These are phyloP conservation scores for Fusarium temperatum DNA, from an alignment of 2,329 filamentous ascomycete genomes.

Conservation along the genomic window DNA sequence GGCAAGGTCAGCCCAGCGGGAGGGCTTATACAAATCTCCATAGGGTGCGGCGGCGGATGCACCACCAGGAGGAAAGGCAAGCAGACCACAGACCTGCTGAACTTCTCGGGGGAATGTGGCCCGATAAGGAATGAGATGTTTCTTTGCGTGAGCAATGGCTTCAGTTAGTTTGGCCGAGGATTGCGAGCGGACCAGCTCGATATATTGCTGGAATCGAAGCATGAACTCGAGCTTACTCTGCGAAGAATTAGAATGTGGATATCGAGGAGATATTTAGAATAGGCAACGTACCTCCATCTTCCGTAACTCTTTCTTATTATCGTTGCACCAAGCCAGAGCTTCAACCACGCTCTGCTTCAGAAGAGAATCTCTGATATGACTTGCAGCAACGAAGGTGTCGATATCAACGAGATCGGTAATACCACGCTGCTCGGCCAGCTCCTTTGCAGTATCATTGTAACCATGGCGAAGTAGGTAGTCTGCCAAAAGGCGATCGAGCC, in stretches of 20 bases:
- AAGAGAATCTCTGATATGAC: constrained; percentile 78
- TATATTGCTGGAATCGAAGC: constrained; percentile 92
- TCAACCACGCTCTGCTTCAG: constrained; percentile 76
- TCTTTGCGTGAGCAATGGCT: constrained; percentile 83
- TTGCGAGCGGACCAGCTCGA: constrained; percentile 82
- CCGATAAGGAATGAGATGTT: constrained; percentile 77
- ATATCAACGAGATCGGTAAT: constrained; percentile 88
- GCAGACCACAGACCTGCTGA: constrained; percentile 77
- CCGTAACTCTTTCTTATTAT: constrained; percentile 91
- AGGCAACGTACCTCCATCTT: constrained; percentile 75
- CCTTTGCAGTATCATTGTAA: constrained; percentile 78
- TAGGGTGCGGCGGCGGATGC: constrained; percentile 55
- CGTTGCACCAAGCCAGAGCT: constrained; percentile 87
- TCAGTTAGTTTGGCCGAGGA: constrained; percentile 73
- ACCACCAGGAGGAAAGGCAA: constrained; percentile 72
- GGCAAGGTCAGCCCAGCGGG: constrained; percentile 80
- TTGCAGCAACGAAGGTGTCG: constrained; percentile 85
- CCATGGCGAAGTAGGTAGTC: constrained; percentile 90
- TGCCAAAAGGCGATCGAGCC: constrained; percentile 86
- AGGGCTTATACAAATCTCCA: constrained; percentile 72
- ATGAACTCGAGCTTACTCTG: constrained; percentile 90
- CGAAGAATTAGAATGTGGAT: background rate
- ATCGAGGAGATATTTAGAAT: background rate
- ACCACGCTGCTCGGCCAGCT: constrained; percentile 76
- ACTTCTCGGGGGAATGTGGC: constrained; percentile 75